Conservation (phyloP, 257 asterid genomes). For the Fraxinus americana region DNA sequence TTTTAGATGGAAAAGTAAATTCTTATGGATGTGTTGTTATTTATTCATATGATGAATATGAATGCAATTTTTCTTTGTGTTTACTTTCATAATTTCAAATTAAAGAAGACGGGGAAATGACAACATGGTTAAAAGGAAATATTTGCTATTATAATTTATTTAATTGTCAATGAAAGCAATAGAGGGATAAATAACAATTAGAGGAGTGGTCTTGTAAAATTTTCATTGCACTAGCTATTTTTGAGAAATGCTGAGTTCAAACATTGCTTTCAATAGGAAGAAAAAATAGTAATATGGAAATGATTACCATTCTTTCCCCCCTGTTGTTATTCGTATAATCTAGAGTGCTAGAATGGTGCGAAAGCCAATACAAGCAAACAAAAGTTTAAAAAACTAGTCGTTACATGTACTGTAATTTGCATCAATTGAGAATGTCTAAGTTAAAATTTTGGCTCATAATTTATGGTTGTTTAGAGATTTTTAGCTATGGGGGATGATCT, state of each 20-base stretch:
- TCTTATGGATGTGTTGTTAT: neutral
- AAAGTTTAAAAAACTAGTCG: neutral
- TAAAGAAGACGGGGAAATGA: neutral
- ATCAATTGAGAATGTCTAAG: neutral
- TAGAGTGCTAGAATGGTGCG: no score
- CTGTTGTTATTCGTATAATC: neutral
- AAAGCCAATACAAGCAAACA: no score
- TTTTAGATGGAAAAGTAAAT: neutral
- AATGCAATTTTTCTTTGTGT: neutral
- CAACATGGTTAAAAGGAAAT: neutral
- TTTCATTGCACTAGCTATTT: neutral
- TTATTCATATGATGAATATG: neutral
- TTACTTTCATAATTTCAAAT: neutral
- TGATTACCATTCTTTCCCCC: neutral
- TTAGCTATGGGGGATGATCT: neutral
- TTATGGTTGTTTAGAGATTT: neutral
- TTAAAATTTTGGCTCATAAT: neutral
- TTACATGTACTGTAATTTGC: neutral
- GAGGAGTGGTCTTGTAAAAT: neutral
- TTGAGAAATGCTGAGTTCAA: neutral
- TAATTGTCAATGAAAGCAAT: neutral
- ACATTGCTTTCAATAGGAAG: neutral
- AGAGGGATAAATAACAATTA: neutral
- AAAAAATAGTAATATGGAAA: neutral
- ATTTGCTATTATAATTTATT: neutral